phyloP scores from a whole-genome alignment of 2,329 filamentous ascomycete species.

The Ophiosphaerella narmari region DNA sequence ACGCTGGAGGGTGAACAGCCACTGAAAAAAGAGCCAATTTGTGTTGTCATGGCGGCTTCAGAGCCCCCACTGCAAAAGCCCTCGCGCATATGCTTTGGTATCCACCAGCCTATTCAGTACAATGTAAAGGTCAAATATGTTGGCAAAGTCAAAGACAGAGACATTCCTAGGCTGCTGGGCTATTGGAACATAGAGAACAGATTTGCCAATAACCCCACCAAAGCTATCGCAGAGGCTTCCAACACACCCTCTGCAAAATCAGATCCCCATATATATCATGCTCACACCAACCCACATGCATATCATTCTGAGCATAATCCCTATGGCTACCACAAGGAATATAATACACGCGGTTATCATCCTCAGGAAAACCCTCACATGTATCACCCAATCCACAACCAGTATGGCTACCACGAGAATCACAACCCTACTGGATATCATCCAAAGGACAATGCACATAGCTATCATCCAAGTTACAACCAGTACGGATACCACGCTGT shows the following conservation, averaged over 20 bases:
- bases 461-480: neutral
- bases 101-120: constrained; percentile 7
- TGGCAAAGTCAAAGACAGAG: neutral
- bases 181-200: constrained; percentile 5
- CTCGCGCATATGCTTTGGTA: constrained; percentile 5
- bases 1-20: neutral
- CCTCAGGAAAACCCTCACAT: neutral
- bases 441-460: neutral
- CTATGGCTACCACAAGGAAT: neutral
- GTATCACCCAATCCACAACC: neutral
- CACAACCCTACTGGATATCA: neutral
- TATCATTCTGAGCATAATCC: neutral
- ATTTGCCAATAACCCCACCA: no score
- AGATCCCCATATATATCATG: no score
- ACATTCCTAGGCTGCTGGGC: neutral
- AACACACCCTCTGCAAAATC: no score
- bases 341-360: neutral
- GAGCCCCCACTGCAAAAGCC: neutral
- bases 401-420: neutral
- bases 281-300: no score
- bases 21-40: neutral
- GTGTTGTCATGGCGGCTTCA: neutral
- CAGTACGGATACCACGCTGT: neutral
- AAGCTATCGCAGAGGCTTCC: no score
- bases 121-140: constrained; percentile 4